Conservation (phyloP, 495 filamentous ascomycete species). For the Hypoxylon fragiforme region DNA sequence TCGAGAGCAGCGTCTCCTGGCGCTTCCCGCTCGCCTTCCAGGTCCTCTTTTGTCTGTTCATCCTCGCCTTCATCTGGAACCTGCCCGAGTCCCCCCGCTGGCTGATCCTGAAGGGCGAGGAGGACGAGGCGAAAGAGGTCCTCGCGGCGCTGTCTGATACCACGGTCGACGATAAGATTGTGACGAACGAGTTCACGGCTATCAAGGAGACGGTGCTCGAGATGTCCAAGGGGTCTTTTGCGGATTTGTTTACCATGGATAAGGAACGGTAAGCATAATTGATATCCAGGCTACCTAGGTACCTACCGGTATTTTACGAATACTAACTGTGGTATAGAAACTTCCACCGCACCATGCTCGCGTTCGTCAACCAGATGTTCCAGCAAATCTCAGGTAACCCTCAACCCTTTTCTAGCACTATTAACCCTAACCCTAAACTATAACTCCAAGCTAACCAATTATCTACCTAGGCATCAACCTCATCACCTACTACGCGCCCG, state of each 20-base stretch:
- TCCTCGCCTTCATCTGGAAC: conserved; percentile 62
- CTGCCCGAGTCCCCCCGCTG: conserved; percentile 76
- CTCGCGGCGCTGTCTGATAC: conserved; percentile 63
- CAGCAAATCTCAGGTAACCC: conserved; percentile 78
- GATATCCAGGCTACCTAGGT: too few species aligned
- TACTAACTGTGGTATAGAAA: conserved; percentile 48
- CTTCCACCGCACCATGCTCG: conserved; percentile 71
- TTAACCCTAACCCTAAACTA: too few species aligned
- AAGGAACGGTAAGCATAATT: conserved; percentile 51
- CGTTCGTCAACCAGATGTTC: conserved; percentile 78
- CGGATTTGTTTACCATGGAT: conserved; percentile 72
- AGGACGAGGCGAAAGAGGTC: conserved; percentile 67
- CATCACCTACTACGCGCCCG: conserved; percentile 73
- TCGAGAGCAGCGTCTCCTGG: conserved; percentile 68
- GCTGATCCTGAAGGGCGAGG: conserved; percentile 69
- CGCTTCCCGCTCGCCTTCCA: conserved; percentile 76
- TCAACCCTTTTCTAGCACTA: too few species aligned
- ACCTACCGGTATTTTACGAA: too few species aligned
- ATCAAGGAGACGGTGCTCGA: conserved; percentile 79
- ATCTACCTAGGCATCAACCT: too few species aligned
- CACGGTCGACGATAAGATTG: conserved; percentile 53
- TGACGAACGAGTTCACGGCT: conserved; percentile 66
- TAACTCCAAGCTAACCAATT: too few species aligned
- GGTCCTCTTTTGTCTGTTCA: conserved; percentile 66
- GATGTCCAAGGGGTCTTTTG: conserved; percentile 66